Percentiles rank a stretch among this genome's conserved stretches.
Evolutionary conservation across 495 filamentous ascomycete species (phyloP).

Genomic region (Tuber brumale): DNA sequence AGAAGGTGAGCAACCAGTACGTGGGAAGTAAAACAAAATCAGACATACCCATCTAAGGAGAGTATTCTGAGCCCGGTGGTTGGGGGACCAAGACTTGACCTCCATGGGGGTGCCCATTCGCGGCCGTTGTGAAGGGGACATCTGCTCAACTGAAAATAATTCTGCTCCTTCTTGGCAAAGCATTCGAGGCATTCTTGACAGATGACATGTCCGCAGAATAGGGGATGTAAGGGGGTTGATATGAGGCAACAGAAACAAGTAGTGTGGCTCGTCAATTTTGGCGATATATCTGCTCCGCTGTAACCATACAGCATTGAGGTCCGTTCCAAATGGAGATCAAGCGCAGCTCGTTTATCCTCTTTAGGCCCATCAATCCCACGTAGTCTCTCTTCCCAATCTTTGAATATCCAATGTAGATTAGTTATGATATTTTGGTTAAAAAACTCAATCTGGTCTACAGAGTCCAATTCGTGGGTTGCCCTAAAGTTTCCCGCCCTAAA

Average conservation of each 20-base stretch:
- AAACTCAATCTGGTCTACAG: not conserved
- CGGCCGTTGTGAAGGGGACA: conserved; percentile 33
- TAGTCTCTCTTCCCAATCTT: not conserved
- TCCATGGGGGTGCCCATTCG: conserved; percentile 43
- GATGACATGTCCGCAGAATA: conserved; percentile 56
- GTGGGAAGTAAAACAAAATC: not conserved
- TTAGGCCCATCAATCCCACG: not conserved
- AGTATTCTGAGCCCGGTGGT: conserved; percentile 51
- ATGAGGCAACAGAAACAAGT: conserved; percentile 54
- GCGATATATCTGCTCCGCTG: not conserved
- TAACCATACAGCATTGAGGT: not conserved
- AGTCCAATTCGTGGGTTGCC: not conserved
- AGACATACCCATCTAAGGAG: conserved; percentile 50
- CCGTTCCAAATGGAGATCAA: not conserved
- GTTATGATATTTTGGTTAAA: not conserved
- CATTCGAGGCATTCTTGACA: conserved; percentile 43
- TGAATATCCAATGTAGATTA: not conserved
- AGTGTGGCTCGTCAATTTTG: conserved; percentile 40
- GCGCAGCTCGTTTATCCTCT: not conserved
- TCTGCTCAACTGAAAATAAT: conserved; percentile 28
- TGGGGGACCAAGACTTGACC: conserved; percentile 45
- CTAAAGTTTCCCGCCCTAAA: conserved; percentile 16
- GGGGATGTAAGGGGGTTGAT: conserved; percentile 49
- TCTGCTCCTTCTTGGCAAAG: conserved; percentile 39
- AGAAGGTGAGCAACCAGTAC: not conserved